Percentiles rank a stretch among this genome's conserved stretches.
These are phyloP conservation scores for Phytophthora melonis DNA, from an alignment of 352 stramenopile genomes.

Conservation along the genomic window DNA sequence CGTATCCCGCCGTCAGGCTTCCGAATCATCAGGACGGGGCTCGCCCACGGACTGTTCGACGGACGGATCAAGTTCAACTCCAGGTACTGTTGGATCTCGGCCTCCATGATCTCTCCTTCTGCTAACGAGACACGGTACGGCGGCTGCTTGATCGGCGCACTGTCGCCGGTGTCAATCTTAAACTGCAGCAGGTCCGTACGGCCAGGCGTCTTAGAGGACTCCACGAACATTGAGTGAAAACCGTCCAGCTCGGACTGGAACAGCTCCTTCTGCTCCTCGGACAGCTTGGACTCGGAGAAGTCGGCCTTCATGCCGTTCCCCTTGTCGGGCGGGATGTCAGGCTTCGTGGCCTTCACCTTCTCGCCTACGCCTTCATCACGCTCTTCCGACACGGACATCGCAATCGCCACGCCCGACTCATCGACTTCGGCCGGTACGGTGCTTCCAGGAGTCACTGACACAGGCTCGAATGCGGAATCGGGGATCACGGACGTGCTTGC, in stretches of 20 bases:
- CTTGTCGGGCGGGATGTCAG: neutral
- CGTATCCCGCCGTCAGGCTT: conserved; percentile 3
- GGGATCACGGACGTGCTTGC: neutral
- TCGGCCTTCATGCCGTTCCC: neutral
- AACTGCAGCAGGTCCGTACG: conserved; percentile 10
- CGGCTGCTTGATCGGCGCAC: conserved; percentile 10
- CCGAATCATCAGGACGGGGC: conserved; percentile 4
- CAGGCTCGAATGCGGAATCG: neutral
- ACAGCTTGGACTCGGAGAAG: neutral
- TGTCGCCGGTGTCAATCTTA: conserved; percentile 13
- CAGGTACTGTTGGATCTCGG: conserved; percentile 11
- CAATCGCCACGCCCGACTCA: no score
- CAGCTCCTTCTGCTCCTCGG: neutral
- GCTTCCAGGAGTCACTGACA: no score
- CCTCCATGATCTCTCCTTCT: conserved; percentile 16
- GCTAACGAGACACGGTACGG: conserved; percentile 14
- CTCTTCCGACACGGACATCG: neutral
- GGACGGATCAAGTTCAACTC: conserved; percentile 3
- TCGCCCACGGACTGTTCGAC: conserved; percentile 6
- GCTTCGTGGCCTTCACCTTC: neutral
- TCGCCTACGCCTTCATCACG: neutral
- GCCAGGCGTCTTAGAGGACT: neutral
- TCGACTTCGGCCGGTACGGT: no score
- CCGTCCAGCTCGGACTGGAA: neutral
- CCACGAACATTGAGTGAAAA: neutral